These are phyloP conservation scores for Monosporozyma aerobia DNA, from an alignment of 805 yeast genomes.

Conservation along the genomic window DNA sequence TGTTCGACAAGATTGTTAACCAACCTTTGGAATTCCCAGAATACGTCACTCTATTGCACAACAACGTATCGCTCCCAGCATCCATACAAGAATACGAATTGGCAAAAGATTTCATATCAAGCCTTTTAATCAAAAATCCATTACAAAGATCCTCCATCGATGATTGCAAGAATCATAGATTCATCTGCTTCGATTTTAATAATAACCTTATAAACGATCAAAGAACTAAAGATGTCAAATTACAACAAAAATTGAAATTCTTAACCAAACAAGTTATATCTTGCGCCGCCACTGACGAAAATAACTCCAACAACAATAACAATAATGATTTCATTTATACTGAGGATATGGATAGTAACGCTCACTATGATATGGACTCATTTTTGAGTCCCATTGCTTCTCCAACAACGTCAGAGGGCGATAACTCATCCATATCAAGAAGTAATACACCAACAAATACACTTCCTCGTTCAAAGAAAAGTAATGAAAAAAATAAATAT, in stretches of 20 bases:
- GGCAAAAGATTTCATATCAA: slow-evolving; percentile 47
- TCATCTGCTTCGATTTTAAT: slow-evolving; percentile 40
- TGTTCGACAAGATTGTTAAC: slow-evolving; percentile 72
- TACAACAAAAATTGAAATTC: slow-evolving; percentile 10
- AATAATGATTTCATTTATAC: background rate
- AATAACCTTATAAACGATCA: slow-evolving; percentile 9
- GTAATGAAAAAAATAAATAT: background rate
- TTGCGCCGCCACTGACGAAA: background rate
- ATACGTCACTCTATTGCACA: slow-evolving; percentile 19
- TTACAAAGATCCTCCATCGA: slow-evolving; percentile 53
- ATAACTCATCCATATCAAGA: background rate
- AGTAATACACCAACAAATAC: background rate
- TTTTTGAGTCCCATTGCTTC: background rate
- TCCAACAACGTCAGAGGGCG: background rate
- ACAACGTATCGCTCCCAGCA: slow-evolving; percentile 24
- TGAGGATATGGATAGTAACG: background rate
- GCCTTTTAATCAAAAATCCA: slow-evolving; percentile 65
- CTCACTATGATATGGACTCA: background rate
- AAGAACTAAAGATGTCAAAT: slow-evolving; percentile 16
- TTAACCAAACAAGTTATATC: slow-evolving; percentile 5
- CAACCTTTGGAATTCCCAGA: slow-evolving; percentile 51
- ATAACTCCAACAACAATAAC: too few species aligned
- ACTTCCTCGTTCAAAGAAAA: background rate
- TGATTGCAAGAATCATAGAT: slow-evolving; percentile 71
- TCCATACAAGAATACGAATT: slow-evolving; percentile 37